A percentile compares a stretch with the other conserved stretches of the same genome.
Evolutionary conservation across 768 basidiomycete species (phyloP).

Genomic region (Auricularia auricula-judae): DNA sequence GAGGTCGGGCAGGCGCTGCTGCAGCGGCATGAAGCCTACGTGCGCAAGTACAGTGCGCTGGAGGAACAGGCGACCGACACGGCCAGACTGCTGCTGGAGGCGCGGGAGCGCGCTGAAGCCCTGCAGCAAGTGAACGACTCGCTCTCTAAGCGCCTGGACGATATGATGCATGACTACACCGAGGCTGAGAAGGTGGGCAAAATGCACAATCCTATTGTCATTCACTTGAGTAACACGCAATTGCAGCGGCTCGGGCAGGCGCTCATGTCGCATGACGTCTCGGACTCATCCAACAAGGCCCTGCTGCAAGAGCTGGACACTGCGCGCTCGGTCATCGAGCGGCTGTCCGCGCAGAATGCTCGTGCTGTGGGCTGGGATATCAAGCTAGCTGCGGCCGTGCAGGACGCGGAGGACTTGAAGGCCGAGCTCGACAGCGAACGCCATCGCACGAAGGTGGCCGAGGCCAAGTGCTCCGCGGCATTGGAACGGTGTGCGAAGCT

Average conservation of each 20-base stretch:
- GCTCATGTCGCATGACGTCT: slow-evolving; percentile 68
- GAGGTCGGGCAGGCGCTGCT: slow-evolving; percentile 87
- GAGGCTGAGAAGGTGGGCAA: slow-evolving; percentile 44
- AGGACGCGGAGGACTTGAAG: slow-evolving; percentile 64
- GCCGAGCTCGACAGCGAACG: slow-evolving; percentile 70
- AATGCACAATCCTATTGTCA: no score
- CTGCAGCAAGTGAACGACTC: slow-evolving; percentile 16
- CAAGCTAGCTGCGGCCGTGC: slow-evolving; percentile 48
- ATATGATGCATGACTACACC: slow-evolving; percentile 44
- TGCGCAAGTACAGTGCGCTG: slow-evolving; percentile 51
- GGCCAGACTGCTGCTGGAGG: slow-evolving; percentile 6
- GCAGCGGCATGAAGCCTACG: slow-evolving; percentile 77
- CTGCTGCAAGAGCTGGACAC: slow-evolving; percentile 67
- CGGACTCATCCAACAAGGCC: slow-evolving; percentile 67
- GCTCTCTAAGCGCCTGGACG: slow-evolving; percentile 24
- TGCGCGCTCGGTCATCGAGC: slow-evolving; percentile 52
- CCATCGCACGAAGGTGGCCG: slow-evolving; percentile 56
- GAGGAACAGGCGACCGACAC: slow-evolving; percentile 8
- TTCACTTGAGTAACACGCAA: not conserved
- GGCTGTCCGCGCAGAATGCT: slow-evolving; percentile 57
- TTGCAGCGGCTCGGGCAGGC: slow-evolving; percentile 68
- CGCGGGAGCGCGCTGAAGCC: slow-evolving; percentile 16
- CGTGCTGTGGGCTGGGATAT: slow-evolving; percentile 63
- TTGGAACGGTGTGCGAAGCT: slow-evolving; percentile 42
- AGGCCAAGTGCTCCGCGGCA: slow-evolving; percentile 45